These are phyloP conservation scores for Cudoniella acicularis DNA, from an alignment of 495 filamentous ascomycete genomes.

Conservation along the genomic window DNA sequence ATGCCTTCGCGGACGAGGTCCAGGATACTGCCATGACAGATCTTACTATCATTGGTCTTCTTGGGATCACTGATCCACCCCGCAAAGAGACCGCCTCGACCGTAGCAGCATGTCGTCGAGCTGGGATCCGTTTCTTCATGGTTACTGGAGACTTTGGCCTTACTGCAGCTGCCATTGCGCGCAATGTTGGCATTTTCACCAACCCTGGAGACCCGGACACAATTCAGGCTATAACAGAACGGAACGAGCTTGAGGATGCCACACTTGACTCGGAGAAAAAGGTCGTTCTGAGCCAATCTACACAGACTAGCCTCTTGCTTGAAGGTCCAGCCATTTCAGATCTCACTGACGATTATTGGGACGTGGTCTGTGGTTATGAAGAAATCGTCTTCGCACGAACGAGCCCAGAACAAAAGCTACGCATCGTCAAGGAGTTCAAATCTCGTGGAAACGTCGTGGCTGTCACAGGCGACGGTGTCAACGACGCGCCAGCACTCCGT, in stretches of 20 bases:
- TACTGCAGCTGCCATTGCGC: constrained; percentile 64
- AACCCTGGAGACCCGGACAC: constrained; percentile 17
- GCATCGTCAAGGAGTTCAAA: constrained; percentile 65
- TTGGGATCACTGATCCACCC: constrained; percentile 64
- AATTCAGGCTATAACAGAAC: background rate
- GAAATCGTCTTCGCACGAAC: constrained; percentile 67
- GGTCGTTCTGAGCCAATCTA: background rate
- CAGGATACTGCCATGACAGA: constrained; percentile 41
- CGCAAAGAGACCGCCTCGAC: constrained; percentile 59
- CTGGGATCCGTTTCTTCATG: constrained; percentile 64
- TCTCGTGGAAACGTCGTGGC: constrained; percentile 35
- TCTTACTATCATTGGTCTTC: constrained; percentile 56
- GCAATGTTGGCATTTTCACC: constrained; percentile 60
- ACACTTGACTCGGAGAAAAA: background rate
- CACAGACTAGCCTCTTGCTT: constrained; percentile 28
- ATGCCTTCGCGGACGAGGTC: constrained; percentile 48
- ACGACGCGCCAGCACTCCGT: constrained; percentile 53
- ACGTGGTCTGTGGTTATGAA: constrained; percentile 48
- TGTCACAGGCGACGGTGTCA: constrained; percentile 57
- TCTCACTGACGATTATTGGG: constrained; percentile 53
- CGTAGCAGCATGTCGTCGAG: constrained; percentile 49
- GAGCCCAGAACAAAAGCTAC: constrained; percentile 70
- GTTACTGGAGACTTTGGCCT: constrained; percentile 71
- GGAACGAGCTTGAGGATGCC: background rate
- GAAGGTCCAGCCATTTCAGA: constrained; percentile 54